Base-by-base conservation (phyloP, 768 basidiomycete species). In the Collybia mongolica region DNA sequence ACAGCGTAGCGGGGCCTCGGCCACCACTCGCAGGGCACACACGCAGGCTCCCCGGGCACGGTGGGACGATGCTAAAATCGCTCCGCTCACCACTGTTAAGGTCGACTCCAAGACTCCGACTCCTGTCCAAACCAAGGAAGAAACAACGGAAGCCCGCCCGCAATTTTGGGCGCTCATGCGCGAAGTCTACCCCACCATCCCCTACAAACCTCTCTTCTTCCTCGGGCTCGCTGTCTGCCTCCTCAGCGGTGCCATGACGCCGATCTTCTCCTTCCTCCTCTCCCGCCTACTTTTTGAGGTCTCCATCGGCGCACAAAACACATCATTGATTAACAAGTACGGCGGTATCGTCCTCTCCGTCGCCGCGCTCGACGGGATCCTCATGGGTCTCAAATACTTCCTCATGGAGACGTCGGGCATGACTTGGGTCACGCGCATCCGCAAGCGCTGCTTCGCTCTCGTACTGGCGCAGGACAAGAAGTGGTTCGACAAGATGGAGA, bases 181-280 rank as follows among this genome's bases (percentile, higher is more conserved):
- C 50, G 68, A 66, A 6, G 74, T 86, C 52, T 86, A 82, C 63
- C 88, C 86, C 2, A 82, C 81, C 0, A 70, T 97, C 22, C 93
- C 94, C 0, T 64, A 79, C 62, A 97, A 95, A 60, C 73, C 75
- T 3, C 54, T 90, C 38, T 66, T 97, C 52, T 59, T 83, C 62
- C 23, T 90, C 46, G 94, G 94, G 15, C 72, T 96, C 20, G 2
- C 83, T 49, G 61, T 80, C n/a, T 86, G 86, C 50, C 54, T 93
- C 37, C 66, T 80, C 46, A 88, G 83, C 56, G 96, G 97, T 18
- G 79, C 89, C 2, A 83, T 89, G 74, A 97, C 93, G 0, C 96
- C 97, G 2, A 51, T 98, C 39, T 99, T 98, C 76, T 94, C 96
- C 1, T 92, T 79, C 73, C 79, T 94, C 55, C 84, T 97, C 59